phyloP scores from a whole-genome alignment of 805 yeast genomes.

The Schwanniomyces polymorphus region DNA sequence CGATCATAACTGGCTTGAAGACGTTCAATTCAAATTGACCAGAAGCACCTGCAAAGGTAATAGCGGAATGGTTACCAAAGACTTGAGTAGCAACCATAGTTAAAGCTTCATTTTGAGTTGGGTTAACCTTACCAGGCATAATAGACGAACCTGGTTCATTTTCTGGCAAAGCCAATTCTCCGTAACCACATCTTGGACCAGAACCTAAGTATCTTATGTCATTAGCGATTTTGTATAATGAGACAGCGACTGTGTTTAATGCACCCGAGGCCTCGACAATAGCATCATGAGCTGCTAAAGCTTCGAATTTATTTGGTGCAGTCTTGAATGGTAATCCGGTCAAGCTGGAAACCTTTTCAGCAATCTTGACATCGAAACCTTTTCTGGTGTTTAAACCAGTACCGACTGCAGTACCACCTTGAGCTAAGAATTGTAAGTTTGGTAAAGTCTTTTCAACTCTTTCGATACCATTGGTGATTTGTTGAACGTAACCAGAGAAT shows the following conservation, averaged over 20 bases:
- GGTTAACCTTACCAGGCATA: slow-evolving; percentile 99
- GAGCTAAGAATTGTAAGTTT: slow-evolving; percentile 81
- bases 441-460: slow-evolving; percentile 80
- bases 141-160: slow-evolving; percentile 99
- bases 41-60: slow-evolving; percentile 96
- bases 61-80: slow-evolving; percentile 92
- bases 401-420: slow-evolving; percentile 99
- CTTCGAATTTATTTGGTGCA: slow-evolving; percentile 99
- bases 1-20: slow-evolving; percentile 93
- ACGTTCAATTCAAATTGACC: slow-evolving; percentile 99
- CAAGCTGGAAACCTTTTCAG: slow-evolving; percentile 78
- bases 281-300: slow-evolving; percentile 98
- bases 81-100: slow-evolving; percentile 99
- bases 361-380: slow-evolving; percentile 87
- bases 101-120: slow-evolving; percentile 98
- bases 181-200: slow-evolving; percentile 99
- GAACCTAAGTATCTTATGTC: slow-evolving; percentile 98
- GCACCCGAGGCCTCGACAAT: slow-evolving; percentile 98
- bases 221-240: slow-evolving; percentile 94
- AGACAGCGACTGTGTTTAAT: slow-evolving; percentile 89
- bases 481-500: slow-evolving; percentile 95
- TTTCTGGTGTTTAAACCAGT: slow-evolving; percentile 94
- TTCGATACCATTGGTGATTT: slow-evolving; percentile 84
- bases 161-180: slow-evolving; percentile 92
- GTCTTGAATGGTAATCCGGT: slow-evolving; percentile 89